Base-by-base conservation (phyloP, 305 asterid genomes). In the Ilex paraguariensis region DNA sequence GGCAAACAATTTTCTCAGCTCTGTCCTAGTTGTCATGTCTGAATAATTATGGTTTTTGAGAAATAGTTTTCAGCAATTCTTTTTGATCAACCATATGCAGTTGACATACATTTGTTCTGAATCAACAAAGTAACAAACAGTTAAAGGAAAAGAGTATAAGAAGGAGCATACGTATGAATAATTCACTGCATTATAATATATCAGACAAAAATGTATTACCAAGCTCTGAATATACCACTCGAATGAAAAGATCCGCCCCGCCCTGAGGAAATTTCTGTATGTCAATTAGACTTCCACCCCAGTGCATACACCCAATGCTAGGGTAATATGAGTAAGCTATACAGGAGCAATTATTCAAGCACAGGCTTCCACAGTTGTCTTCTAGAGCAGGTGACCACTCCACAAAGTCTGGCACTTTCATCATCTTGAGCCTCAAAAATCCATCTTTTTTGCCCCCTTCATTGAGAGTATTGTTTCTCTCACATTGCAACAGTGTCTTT, bases 401-500 rank as follows among this genome's bases (percentile, higher is more conserved):
- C 0, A 12, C 52, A 11, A 46, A 46, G 52, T 46, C 52, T 46
- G 52, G 52, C 13, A 46, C 16, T 46, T 46, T 46, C 52, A 46
- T 46, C 0, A 0, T 6, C 52, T 8, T 12, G 5, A 46, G 5
- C 52, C 4, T 46, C 16, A 46, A 46, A 13, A 46, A 46, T 46
- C 52, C 52, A 46, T 46, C 52, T 10, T 4, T 15, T 46, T 46
- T 46, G 13, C 16, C 4, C 2, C 10, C n/a, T 46, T 46, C 12
- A 46, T 12, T 13, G 52, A 46, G 12, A 12, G n/a, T 11, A 13
- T 13, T 46, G 52, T 46, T 70, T 48, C 79, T 74, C 5, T 16
- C 63, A 21, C 89, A 86, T 56, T 61, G 72, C 67, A 88, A 61
- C 39, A 46, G 58, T 28, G 21, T 65, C 65, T 64, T 62, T 60